These are phyloP conservation scores for Hygrophila difformis DNA, from an alignment of 257 asterid genomes.

Conservation along the genomic window DNA sequence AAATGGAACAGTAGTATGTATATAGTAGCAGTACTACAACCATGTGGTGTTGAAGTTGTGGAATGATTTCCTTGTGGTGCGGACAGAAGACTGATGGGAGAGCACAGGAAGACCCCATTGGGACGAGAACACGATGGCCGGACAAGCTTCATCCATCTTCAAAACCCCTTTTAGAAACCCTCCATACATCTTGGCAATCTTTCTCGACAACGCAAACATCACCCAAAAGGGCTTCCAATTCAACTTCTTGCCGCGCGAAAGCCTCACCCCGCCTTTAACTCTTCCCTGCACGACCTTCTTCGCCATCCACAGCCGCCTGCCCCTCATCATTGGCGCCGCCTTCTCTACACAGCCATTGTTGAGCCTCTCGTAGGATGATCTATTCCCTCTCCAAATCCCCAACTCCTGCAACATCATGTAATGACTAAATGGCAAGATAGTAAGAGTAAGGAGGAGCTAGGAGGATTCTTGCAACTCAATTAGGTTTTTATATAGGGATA, in stretches of 20 bases:
- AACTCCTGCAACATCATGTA: too few species aligned
- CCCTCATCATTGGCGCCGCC: constrained; percentile 18
- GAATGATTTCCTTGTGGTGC: constrained; percentile 10
- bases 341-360: constrained; percentile 16
- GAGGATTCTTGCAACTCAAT: too few species aligned
- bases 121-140: constrained; percentile 40
- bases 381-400: constrained; percentile 15
- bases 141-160: constrained; percentile 46
- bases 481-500: too few species aligned
- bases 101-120: constrained; percentile 80
- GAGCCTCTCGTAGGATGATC: constrained; percentile 54
- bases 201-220: constrained; percentile 38
- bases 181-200: constrained; percentile 31
- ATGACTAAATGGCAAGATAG: too few species aligned
- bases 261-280: constrained; percentile 34
- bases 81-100: constrained; percentile 30
- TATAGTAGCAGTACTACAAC: constrained; percentile 8
- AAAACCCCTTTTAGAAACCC: constrained; percentile 26
- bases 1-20: not conserved
- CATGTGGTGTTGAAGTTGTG: constrained; percentile 8
- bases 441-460: too few species aligned
- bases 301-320: constrained; percentile 31
- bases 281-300: constrained; percentile 29
- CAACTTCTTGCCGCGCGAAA: constrained; percentile 38
- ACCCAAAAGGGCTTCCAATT: constrained; percentile 68